Evolutionary conservation across 306 rosid genomes (phyloP).

Genomic region (Inga oerstediana): DNA sequence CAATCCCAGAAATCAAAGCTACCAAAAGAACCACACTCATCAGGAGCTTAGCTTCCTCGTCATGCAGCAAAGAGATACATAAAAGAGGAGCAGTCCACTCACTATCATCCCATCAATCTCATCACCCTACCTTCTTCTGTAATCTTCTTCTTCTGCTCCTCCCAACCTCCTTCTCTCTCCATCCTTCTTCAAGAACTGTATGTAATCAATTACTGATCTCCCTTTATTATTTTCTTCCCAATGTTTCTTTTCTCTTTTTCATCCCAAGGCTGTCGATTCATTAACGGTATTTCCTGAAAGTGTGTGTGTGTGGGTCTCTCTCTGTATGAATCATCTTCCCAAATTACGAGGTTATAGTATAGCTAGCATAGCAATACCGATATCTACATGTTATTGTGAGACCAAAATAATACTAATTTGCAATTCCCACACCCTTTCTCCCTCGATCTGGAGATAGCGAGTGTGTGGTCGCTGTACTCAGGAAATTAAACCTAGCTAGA

Average conservation of each 20-base stretch:
- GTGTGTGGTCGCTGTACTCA: slow-evolving; percentile 26
- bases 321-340: background rate
- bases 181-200: slow-evolving; percentile 26
- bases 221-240: slow-evolving; percentile 35
- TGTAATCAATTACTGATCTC: slow-evolving; percentile 45
- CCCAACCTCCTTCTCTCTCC: background rate
- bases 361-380: slow-evolving; percentile 1
- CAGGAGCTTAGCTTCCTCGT: slow-evolving; percentile 34
- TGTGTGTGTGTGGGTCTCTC: background rate
- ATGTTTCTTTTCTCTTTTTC: slow-evolving; percentile 29
- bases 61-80: slow-evolving; percentile 35
- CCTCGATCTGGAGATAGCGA: slow-evolving; percentile 25
- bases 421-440: slow-evolving; percentile 29
- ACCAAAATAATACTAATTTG: background rate
- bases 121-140: slow-evolving; percentile 35
- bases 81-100: slow-evolving; percentile 58
- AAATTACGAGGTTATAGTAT: slow-evolving; percentile 37
- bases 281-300: slow-evolving; percentile 41
- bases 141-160: slow-evolving; percentile 41
- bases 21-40: slow-evolving; percentile 23
- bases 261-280: slow-evolving; percentile 43
- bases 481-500: slow-evolving; percentile 42
- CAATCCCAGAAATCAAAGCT: slow-evolving; percentile 55
- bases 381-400: background rate
- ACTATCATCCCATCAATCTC: slow-evolving; percentile 64